Base-by-base conservation (phyloP, 441 rosid species). In the Pelargonium myrrhifolium region DNA sequence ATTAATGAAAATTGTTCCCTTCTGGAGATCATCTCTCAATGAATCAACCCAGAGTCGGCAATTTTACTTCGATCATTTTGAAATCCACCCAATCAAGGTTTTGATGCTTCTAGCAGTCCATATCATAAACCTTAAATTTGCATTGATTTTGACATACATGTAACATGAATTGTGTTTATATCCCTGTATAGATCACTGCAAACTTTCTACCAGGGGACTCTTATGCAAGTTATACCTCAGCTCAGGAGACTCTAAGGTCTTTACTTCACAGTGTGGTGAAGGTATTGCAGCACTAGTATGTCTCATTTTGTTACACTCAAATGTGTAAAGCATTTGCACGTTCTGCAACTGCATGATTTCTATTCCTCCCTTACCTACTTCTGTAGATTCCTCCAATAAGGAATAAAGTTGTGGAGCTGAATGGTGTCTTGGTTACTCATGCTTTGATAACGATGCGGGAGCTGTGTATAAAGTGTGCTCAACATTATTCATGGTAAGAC, bases 31-130 rank as follows among this genome's bases (percentile, higher is more conserved):
- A 65, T 91, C 97, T 71, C 92, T 89, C 59, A 86, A 88, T 68
- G 80, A 81, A 65, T 80, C 96, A 49, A 85, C 84, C 73, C 85
- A 80, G 59, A 88, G 96, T 83, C 88, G 64, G 77, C 96, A 82
- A 72, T 91, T 83, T 74, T 91, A 93, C 82, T 93, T 93, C 76
- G 96, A 93, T 78, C 81, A 91, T 84, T 89, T 93, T 84, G 99
- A 91, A 83, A 84, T 91, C 77, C 99, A 91, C 73, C 99, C 99
- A 14, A 76, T 93, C 69, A 93, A 91, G 99, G 99, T 91, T 77
- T 62, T 67, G 76, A 26, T 18, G 62, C 65, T 76, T 76, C 68
- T 70, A 18, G 65, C 72, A 9, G 49, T 53, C n/a, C 42, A 17
- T 60, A 51, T 10, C 11, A 3, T 58, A 58, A 59, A 59, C 26